Evolutionary conservation across 345 rosid genomes (phyloP), one percentile per base, ranked within the genome.

Genomic region (Salix koriyanagi): DNA sequence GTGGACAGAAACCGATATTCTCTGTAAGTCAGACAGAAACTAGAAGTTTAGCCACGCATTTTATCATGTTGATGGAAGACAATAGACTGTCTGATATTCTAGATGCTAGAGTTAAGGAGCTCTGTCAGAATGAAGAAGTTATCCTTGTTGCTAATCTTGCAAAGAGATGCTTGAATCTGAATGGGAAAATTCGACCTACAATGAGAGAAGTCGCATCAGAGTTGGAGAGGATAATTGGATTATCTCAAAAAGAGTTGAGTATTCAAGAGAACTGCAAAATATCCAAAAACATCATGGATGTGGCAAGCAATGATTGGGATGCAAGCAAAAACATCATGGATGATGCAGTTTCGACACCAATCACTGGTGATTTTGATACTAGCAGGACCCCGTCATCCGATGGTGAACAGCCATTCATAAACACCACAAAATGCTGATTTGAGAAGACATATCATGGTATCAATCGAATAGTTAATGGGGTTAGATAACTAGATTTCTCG

Each of bases 1-100:
- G 75, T 0, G 84, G 80, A n/a, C n/a, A 73, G 37, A 77, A 73
- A 48, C 84, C 84, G 1, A 69, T 81, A 10, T 81, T 77, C 0
- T 60, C 65, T 6, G 50, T 37, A 5, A 75, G 76, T 2, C n/a
- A 32, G 21, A 79, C 75, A 21, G 74, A 69, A 48, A 68, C 65
- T 28, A 67, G 71, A 75, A 62, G 62, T 62, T 77, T 82, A 10
- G 80, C 70, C 1, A 66, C 65, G 5, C 71, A 75, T 64, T 83
- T 83, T 44, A 41, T 79, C 5, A 15, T 61, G n/a, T 50, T 69
- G 4, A 62, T 58, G 70, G 67, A 79, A 34, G 77, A 83, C 10
- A 30, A 79, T 32, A 30, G 70, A 2, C 25, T 76, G 12, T 4
- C 41, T 18, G 65, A 64, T 2, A 39, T 68, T 26, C 30, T 76